phyloP scores from a whole-genome alignment of 805 yeast genomes.

The Suhomyces tanzawaensis region DNA sequence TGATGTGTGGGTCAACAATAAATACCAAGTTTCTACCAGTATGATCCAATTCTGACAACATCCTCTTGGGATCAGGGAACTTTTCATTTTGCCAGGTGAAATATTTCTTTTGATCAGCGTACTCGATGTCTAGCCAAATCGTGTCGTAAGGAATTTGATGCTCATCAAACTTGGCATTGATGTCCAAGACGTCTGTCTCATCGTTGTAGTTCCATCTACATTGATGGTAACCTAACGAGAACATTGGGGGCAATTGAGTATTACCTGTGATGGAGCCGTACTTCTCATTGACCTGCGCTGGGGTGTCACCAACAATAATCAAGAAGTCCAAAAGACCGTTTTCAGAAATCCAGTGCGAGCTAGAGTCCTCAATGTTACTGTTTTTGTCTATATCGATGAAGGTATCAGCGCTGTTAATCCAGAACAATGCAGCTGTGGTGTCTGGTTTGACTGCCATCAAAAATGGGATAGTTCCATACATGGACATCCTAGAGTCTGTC shows the following conservation, averaged over 20 bases:
- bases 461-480: constrained; percentile 95
- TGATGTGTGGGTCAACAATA: constrained; percentile 90
- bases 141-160: constrained; percentile 80
- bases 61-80: constrained; percentile 71
- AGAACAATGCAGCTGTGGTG: constrained; percentile 72
- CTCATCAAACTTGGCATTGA: constrained; percentile 67
- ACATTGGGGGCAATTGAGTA: constrained; percentile 68
- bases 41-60: constrained; percentile 62
- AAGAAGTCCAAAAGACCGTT: constrained; percentile 79
- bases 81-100: constrained; percentile 82
- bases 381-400: constrained; percentile 67
- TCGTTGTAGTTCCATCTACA: constrained; percentile 97
- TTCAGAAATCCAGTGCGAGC: constrained; percentile 93
- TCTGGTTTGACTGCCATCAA: constrained; percentile 65
- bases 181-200: constrained; percentile 77
- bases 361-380: constrained; percentile 24
- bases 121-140: constrained; percentile 94
- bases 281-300: constrained; percentile 52
- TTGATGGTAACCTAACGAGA: constrained; percentile 89
- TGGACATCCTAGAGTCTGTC: constrained; percentile 74
- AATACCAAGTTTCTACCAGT: constrained; percentile 81
- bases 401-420: constrained; percentile 93
- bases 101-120: constrained; percentile 80
- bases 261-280: constrained; percentile 75
- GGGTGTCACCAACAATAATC: constrained; percentile 58